Evolutionary conservation across 1,139 yeast genomes (phyloP), one percentile per base, ranked within the genome.

Genomic region (Debaryomyces fabryi): DNA sequence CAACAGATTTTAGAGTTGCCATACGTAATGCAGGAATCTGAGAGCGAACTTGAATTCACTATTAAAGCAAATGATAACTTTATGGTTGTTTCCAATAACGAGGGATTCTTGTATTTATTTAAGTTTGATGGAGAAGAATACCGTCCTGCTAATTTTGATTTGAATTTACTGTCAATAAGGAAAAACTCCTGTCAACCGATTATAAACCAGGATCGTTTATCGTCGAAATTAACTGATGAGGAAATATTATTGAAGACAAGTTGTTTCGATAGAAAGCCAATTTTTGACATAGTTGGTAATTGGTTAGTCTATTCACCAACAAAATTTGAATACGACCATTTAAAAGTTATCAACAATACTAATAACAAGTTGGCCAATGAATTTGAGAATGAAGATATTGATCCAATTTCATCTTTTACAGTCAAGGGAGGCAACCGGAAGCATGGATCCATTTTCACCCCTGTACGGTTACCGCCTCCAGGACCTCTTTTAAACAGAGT

Each of bases 251-350:
- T 74, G 20, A 62, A 63, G 47, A 71, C 81, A 2, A 72, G 78
- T 49, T 58, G 70, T 27, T 58, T 63, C 21, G 79, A 76, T 48
- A 65, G 60, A 6, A 56, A 61, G 12, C 76, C 82, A 0, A 70
- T 82, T 4, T 80, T 76, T 61, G 85, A 81, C 55, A 54, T 82
- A 10, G 71, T 72, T 35, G 83, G 82, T 5, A 65, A 76, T 44
- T 79, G 82, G 78, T 59, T 83, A 32, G 79, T 74, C 1, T 82
- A 79, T 55, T 75, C 72, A 5, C 80, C 82, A 4, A 63, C 69
- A 3, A 68, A 66, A 47, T 52, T 51, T 6, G 80, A 74, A 54
- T 71, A 68, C 54, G 58, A 64, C 30, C 69, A 67, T 40, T 52
- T 71, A 36, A 64, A 59, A 39, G 59, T 63, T 1, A 53, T 65